phyloP scores from a whole-genome alignment of 179 eudicot species.

The Vitellaria paradoxa region DNA sequence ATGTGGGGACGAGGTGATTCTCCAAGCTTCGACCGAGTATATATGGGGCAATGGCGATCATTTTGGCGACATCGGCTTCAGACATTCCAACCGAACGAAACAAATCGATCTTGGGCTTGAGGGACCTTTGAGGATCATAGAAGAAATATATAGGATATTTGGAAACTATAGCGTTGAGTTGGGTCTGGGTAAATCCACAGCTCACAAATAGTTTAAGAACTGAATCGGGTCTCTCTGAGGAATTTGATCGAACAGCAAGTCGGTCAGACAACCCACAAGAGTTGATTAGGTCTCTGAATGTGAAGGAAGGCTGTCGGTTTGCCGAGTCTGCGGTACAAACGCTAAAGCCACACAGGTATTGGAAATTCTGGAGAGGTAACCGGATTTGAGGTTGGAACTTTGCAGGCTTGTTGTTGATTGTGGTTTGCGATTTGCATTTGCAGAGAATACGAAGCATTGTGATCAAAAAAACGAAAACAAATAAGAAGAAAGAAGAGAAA shows the following conservation, averaged over 20 bases:
- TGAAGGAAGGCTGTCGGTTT: not conserved
- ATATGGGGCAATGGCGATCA: not conserved
- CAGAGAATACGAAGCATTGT: no score
- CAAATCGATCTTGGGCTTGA: slow-evolving; percentile 19
- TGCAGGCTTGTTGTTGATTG: no score
- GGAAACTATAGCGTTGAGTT: not conserved
- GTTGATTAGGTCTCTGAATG: not conserved
- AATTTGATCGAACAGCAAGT: not conserved
- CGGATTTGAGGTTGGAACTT: no score
- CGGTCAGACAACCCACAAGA: not conserved
- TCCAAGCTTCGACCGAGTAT: not conserved
- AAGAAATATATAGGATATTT: not conserved
- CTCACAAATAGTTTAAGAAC: not conserved
- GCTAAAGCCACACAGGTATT: no score
- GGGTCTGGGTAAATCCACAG: not conserved
- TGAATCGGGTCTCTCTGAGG: not conserved
- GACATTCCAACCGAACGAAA: slow-evolving; percentile 14
- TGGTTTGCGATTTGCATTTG: no score
- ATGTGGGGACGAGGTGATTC: slow-evolving; percentile 1
- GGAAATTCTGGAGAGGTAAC: no score
- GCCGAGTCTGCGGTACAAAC: not conserved
- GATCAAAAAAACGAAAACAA: no score
- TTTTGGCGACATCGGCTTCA: slow-evolving; percentile 4
- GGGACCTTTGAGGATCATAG: not conserved
- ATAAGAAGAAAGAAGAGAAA: no score